These are phyloP conservation scores for Fusarium sp. DNA, from an alignment of 2,329 filamentous ascomycete species.

Conservation along the genomic window DNA sequence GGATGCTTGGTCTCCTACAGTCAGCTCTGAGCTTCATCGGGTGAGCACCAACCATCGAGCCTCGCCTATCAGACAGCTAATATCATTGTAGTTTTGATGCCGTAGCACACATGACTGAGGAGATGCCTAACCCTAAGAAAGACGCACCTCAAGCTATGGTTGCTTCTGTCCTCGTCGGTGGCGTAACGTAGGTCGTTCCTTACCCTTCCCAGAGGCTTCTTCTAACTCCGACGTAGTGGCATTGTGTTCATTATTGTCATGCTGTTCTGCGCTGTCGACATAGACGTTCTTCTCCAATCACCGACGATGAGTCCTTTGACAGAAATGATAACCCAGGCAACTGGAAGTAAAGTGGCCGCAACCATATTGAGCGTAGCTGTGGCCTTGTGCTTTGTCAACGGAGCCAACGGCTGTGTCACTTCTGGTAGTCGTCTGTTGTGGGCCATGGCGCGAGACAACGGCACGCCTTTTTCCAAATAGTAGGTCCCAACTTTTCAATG, in stretches of 20 bases:
- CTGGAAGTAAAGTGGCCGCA: constrained; percentile 56
- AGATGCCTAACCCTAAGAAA: constrained; percentile 59
- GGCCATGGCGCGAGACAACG: constrained; percentile 64
- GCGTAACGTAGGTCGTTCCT: constrained; percentile 55
- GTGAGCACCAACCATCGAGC: neutral
- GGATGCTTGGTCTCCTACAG: constrained; percentile 64
- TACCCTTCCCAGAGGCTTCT: neutral
- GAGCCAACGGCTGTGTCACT: constrained; percentile 61
- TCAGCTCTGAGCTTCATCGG: constrained; percentile 54
- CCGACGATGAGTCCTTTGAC: constrained; percentile 62
- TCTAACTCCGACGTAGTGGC: constrained; percentile 45
- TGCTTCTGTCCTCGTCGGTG: constrained; percentile 58
- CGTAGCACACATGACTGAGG: constrained; percentile 62
- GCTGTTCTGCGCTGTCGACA: constrained; percentile 60
- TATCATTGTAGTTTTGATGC: constrained; percentile 56
- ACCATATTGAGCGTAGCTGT: constrained; percentile 60
- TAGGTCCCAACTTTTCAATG: neutral
- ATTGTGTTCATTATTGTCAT: constrained; percentile 59
- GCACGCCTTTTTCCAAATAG: constrained; percentile 52
- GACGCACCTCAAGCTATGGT: constrained; percentile 60
- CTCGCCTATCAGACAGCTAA: accelerated
- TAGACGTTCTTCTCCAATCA: constrained; percentile 53
- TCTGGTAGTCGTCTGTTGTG: constrained; percentile 61
- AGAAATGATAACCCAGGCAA: constrained; percentile 62
- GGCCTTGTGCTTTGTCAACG: constrained; percentile 62